phyloP scores from a whole-genome alignment of 192 early-diverging fungal genomes.

The Linnemannia exigua region DNA sequence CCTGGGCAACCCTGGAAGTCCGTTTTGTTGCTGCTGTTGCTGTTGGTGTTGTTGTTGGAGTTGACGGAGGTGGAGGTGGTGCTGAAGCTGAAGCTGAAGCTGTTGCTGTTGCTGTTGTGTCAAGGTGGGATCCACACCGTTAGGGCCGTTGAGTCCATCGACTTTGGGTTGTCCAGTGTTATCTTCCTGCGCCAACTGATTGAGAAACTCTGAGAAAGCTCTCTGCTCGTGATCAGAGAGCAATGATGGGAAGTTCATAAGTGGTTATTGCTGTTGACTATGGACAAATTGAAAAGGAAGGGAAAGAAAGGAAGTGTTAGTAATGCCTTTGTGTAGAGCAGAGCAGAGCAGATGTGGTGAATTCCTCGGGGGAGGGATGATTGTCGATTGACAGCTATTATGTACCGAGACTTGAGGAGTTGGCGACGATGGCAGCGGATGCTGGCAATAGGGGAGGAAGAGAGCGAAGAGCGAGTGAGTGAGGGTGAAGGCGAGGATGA shows the following conservation, averaged over 20 bases:
- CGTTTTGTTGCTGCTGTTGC: slow-evolving; percentile 37
- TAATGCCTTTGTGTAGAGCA: background rate
- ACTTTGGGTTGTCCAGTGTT: slow-evolving; percentile 10
- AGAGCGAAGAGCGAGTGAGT: background rate
- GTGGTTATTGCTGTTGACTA: background rate
- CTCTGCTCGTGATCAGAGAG: slow-evolving; percentile 58
- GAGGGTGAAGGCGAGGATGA: background rate
- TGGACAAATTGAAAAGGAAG: background rate
- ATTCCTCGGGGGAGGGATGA: background rate
- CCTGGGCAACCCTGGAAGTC: slow-evolving; percentile 8
- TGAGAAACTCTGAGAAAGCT: slow-evolving; percentile 55
- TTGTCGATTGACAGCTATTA: background rate
- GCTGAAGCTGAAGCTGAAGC: slow-evolving; percentile 49
- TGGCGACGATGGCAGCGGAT: background rate
- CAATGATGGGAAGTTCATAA: slow-evolving; percentile 53
- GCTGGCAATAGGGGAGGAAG: too few relatives aligned
- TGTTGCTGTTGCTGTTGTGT: slow-evolving; percentile 53
- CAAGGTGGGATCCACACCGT: slow-evolving; percentile 35
- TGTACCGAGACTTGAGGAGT: slow-evolving; percentile 1
- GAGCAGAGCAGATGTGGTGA: too few relatives aligned
- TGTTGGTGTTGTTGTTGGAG: slow-evolving; percentile 52
- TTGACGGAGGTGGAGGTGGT: slow-evolving; percentile 52
- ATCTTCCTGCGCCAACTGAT: slow-evolving; percentile 53
- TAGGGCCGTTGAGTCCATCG: slow-evolving; percentile 17
- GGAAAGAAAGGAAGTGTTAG: background rate